Percentiles rank a stretch among this genome's conserved stretches.
Conservation (phyloP, 2,329 filamentous ascomycete species). For the Hypoxylon sp. region DNA sequence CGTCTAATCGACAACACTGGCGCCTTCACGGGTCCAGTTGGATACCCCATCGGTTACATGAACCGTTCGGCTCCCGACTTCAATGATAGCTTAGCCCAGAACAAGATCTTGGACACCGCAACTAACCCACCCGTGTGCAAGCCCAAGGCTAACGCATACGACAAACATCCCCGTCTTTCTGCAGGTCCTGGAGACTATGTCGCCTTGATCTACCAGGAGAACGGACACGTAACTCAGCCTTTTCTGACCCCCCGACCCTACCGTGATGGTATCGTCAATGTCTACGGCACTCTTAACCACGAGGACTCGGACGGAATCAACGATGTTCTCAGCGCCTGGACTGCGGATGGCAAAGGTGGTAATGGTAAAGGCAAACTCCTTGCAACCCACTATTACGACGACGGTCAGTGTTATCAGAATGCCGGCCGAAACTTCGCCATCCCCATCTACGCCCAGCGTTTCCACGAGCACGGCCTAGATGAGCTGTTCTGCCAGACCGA, state of each 20-base stretch:
- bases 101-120: slow-evolving; percentile 68
- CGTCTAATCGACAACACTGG: slow-evolving; percentile 80
- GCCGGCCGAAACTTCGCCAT: slow-evolving; percentile 34
- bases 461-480: slow-evolving; percentile 67
- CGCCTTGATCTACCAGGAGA: slow-evolving; percentile 79
- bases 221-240: slow-evolving; percentile 79
- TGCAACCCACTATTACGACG: slow-evolving; percentile 85
- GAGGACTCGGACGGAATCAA: slow-evolving; percentile 56
- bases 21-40: slow-evolving; percentile 76
- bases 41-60: slow-evolving; percentile 81
- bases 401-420: slow-evolving; percentile 89
- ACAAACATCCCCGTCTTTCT: slow-evolving; percentile 71
- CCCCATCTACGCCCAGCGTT: slow-evolving; percentile 71
- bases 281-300: slow-evolving; percentile 79
- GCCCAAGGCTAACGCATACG: slow-evolving; percentile 69
- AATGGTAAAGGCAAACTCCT: slow-evolving; percentile 83
- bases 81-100: slow-evolving; percentile 70
- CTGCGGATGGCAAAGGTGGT: slow-evolving; percentile 81
- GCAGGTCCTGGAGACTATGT: slow-evolving; percentile 73
- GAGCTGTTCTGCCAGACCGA: slow-evolving; percentile 87
- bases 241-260: slow-evolving; percentile 68
- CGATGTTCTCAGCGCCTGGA: slow-evolving; percentile 82
- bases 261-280: slow-evolving; percentile 79
- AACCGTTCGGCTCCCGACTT: slow-evolving; percentile 70
- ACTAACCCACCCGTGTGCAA: slow-evolving; percentile 70